Conservation (phyloP, 257 asterid genomes). For the Salvia rosmarinus region DNA sequence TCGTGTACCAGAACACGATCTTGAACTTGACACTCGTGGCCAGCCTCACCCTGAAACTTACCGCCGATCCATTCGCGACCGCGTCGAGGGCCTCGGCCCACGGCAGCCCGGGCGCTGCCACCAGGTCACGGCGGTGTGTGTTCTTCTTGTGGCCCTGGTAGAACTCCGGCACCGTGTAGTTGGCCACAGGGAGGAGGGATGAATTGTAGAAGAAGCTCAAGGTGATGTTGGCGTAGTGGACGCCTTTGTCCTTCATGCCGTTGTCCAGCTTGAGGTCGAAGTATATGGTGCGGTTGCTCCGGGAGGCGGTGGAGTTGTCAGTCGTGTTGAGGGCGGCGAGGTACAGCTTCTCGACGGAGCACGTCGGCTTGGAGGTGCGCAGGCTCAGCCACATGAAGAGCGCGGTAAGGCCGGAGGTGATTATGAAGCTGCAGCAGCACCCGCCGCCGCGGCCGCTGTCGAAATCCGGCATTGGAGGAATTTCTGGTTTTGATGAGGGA, state of each 20-base stretch:
- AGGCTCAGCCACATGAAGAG: constrained; percentile 80
- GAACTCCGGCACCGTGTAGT: constrained; percentile 47
- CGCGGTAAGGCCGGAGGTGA: constrained; percentile 72
- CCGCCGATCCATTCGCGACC: constrained; percentile 45
- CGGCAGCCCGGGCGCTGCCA: constrained; percentile 49
- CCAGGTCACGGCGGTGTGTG: constrained; percentile 37
- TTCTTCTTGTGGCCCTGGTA: constrained; percentile 67
- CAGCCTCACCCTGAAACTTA: constrained; percentile 54
- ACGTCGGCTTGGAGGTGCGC: constrained; percentile 59
- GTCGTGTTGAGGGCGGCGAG: constrained; percentile 59
- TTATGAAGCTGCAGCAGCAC: constrained; percentile 60
- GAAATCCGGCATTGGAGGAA: constrained; percentile 37
- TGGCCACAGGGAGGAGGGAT: constrained; percentile 42
- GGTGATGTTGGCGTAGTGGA: constrained; percentile 45
- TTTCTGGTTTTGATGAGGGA: background rate
- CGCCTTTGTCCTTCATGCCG: constrained; percentile 68
- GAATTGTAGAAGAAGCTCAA: constrained; percentile 46
- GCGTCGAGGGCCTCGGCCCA: constrained; percentile 52
- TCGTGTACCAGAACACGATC: constrained; percentile 54
- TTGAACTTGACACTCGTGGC: constrained; percentile 59
- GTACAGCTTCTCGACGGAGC: constrained; percentile 43
- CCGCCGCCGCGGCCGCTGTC: constrained; percentile 39
- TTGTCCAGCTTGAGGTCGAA: constrained; percentile 63
- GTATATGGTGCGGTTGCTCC: constrained; percentile 49
- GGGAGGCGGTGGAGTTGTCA: constrained; percentile 30